phyloP scores from a whole-genome alignment of 805 yeast genomes.

The Lipomyces kockii region DNA sequence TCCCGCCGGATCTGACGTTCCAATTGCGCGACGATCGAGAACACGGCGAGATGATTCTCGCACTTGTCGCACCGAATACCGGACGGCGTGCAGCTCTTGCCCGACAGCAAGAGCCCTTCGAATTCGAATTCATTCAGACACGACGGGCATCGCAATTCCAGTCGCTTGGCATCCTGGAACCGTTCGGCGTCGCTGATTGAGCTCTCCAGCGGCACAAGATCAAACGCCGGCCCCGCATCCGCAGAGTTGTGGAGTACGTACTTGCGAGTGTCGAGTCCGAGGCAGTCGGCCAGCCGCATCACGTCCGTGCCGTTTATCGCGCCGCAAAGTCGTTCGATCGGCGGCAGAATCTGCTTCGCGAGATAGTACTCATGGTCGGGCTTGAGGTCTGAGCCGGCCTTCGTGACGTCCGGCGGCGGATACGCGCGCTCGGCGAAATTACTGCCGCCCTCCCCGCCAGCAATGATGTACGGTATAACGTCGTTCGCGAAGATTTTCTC shows the following conservation, averaged over 20 bases:
- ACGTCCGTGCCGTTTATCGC: constrained; percentile 86
- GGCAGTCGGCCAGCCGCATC: constrained; percentile 71
- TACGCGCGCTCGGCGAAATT: constrained; percentile 80
- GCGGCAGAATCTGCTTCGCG: constrained; percentile 87
- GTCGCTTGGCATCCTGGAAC: constrained; percentile 64
- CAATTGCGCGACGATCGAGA: constrained; percentile 70
- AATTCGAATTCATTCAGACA: constrained; percentile 67
- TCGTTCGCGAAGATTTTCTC: constrained; percentile 86
- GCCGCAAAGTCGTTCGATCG: constrained; percentile 84
- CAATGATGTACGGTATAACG: constrained; percentile 84
- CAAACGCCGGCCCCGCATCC: constrained; percentile 41
- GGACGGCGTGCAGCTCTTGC: constrained; percentile 54
- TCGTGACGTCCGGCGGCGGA: constrained; percentile 69
- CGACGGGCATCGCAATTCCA: constrained; percentile 60
- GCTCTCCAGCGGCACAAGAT: constrained; percentile 75
- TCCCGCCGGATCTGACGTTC: constrained; percentile 72
- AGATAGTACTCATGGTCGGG: constrained; percentile 78
- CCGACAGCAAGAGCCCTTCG: constrained; percentile 74
- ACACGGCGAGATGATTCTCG: constrained; percentile 53
- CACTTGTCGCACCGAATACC: constrained; percentile 78
- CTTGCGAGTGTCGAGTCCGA: constrained; percentile 76
- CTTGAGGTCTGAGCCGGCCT: constrained; percentile 14
- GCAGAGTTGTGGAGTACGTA: constrained; percentile 54
- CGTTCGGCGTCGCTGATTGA: constrained; percentile 81
- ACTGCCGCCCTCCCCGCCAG: constrained; percentile 46